phyloP scores from a whole-genome alignment of 345 rosid species.

The Melastoma malabathricum region DNA sequence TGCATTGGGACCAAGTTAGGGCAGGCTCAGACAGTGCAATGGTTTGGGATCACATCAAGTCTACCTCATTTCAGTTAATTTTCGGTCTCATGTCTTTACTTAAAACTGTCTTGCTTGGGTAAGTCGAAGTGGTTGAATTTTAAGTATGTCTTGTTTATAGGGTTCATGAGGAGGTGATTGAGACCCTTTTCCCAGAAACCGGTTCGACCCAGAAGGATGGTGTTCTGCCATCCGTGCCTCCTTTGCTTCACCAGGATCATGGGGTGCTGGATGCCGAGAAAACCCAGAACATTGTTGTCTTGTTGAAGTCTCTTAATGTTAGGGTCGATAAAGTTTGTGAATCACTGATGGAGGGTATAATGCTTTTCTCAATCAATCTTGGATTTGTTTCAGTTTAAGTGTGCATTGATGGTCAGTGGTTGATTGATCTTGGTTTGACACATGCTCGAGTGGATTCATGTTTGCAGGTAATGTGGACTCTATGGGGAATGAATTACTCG shows the following conservation, averaged over 20 bases:
- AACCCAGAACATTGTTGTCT: conserved; percentile 79
- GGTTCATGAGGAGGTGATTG: conserved; percentile 93
- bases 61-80: conserved; percentile 90
- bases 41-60: conserved; percentile 92
- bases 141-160: conserved; percentile 27
- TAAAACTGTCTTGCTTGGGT: too few relatives aligned
- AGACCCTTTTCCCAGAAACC: conserved; percentile 62
- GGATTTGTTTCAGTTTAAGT: too few relatives aligned
- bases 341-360: conserved; percentile 74
- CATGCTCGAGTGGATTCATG: not conserved
- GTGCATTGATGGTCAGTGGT: too few relatives aligned
- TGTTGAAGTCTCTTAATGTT: conserved; percentile 83
- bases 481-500: conserved; percentile 81
- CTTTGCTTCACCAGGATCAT: conserved; percentile 37
- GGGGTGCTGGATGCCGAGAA: conserved; percentile 75
- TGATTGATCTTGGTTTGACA: not conserved
- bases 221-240: conserved; percentile 18
- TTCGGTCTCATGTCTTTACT: not conserved
- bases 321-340: conserved; percentile 90
- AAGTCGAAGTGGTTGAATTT: not conserved
- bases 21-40: conserved; percentile 80
- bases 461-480: conserved; percentile 68
- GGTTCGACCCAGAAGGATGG: conserved; percentile 32
- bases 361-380: too few relatives aligned
- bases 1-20: conserved; percentile 96